These are phyloP conservation scores for Metroxylon sagu DNA, from an alignment of 176 grass and related monocot genomes.

Conservation along the genomic window DNA sequence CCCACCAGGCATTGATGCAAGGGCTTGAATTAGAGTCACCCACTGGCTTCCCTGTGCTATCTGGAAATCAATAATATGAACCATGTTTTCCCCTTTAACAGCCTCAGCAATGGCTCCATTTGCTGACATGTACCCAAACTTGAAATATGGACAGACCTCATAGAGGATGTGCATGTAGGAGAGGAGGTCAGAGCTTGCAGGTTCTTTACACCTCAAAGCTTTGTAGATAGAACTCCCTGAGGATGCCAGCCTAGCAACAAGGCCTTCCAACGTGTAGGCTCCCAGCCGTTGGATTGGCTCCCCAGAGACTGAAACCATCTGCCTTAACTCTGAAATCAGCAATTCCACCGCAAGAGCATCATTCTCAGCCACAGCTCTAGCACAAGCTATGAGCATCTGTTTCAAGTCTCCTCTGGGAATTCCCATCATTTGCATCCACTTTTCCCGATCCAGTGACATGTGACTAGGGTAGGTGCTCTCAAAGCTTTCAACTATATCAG, in stretches of 20 bases:
- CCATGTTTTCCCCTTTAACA: constrained; percentile 61
- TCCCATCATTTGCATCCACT: constrained; percentile 41
- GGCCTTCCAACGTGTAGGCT: constrained; percentile 94
- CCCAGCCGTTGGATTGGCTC: constrained; percentile 63
- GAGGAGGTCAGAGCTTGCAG: constrained; percentile 68
- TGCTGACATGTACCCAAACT: constrained; percentile 86
- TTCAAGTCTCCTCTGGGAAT: constrained; percentile 60
- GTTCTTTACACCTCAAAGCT: constrained; percentile 85
- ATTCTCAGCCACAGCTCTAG: constrained; percentile 60
- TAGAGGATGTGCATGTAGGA: constrained; percentile 95
- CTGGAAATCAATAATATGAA: constrained; percentile 97
- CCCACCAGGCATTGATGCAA: constrained; percentile 58
- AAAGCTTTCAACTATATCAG: constrained; percentile 20
- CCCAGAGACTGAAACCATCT: constrained; percentile 88
- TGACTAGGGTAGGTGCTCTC: constrained; percentile 23
- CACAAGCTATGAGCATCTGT: constrained; percentile 62
- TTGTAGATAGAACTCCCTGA: constrained; percentile 91
- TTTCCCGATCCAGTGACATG: constrained; percentile 30
- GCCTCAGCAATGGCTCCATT: constrained; percentile 77
- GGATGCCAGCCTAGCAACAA: constrained; percentile 61
- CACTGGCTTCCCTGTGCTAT: constrained; percentile 81
- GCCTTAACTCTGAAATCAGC: constrained; percentile 58
- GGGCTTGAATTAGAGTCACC: constrained; percentile 74
- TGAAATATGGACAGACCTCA: constrained; percentile 89
- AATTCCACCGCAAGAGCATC: constrained; percentile 28